These are phyloP conservation scores for Cokeromyces recurvatus DNA, from an alignment of 371 early-diverging fungal genomes.

Conservation along the genomic window DNA sequence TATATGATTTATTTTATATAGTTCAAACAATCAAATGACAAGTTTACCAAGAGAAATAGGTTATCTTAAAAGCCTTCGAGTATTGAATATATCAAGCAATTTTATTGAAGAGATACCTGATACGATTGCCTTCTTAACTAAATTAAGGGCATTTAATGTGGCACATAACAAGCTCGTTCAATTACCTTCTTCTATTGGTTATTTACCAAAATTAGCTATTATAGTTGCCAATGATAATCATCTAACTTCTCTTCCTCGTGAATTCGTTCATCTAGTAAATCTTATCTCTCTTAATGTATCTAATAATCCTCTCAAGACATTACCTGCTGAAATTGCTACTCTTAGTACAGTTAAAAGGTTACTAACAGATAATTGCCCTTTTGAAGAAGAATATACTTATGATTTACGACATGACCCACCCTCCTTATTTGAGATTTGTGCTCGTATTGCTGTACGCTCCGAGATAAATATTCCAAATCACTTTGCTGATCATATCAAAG, in stretches of 20 bases:
- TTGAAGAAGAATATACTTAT: conserved; percentile 25
- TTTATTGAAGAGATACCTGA: conserved; percentile 22
- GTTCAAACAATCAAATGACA: conserved; percentile 29
- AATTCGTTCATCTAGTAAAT: conserved; percentile 39
- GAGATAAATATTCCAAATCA: conserved; percentile 50
- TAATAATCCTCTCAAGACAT: conserved; percentile 47
- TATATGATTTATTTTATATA: conserved; percentile 3
- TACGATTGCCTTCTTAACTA: conserved; percentile 19
- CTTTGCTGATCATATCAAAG: conserved; percentile 49
- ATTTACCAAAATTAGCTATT: conserved; percentile 49
- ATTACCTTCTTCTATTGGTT: conserved; percentile 60
- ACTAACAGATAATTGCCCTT: conserved; percentile 44
- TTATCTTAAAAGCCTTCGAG: conserved; percentile 17
- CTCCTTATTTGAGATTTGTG: conserved; percentile 67
- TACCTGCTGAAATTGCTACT: conserved; percentile 28
- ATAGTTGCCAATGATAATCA: conserved; percentile 51
- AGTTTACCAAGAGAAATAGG: conserved; percentile 22
- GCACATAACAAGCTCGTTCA: conserved; percentile 53
- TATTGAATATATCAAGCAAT: conserved; percentile 24
- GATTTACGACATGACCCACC: conserved; percentile 26
- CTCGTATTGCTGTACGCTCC: conserved; percentile 65
- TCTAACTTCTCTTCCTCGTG: conserved; percentile 43
- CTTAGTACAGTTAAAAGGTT: conserved; percentile 52
- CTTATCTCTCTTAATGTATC: conserved; percentile 59
- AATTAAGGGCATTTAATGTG: conserved; percentile 28